Percentiles rank a stretch among this genome's conserved stretches.
Conservation (phyloP, 371 early-diverging fungal genomes). For the Synchytrium microbalum region DNA sequence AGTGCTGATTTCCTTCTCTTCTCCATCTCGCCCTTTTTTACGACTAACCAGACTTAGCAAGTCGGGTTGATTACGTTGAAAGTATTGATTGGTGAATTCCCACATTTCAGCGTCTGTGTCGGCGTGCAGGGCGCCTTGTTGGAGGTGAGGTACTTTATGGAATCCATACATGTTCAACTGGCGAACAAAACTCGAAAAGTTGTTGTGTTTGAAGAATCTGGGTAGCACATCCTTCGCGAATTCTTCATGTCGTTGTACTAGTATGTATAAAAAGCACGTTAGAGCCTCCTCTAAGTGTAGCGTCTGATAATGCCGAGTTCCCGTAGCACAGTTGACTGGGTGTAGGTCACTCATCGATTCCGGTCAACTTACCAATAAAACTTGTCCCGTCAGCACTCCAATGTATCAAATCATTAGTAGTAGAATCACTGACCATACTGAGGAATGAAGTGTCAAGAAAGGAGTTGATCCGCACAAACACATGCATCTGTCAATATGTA, state of each 20-base stretch:
- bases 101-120: slow-evolving; percentile 48
- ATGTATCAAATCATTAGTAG: slow-evolving; percentile 48
- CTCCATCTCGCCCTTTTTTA: slow-evolving; percentile 20
- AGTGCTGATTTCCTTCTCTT: slow-evolving; percentile 47
- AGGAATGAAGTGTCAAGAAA: slow-evolving; percentile 3
- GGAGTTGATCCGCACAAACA: neutral
- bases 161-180: slow-evolving; percentile 73
- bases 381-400: slow-evolving; percentile 75
- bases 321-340: no score
- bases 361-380: slow-evolving; percentile 74
- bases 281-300: no score
- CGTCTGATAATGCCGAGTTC: no score
- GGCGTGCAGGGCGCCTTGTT: slow-evolving; percentile 6
- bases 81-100: slow-evolving; percentile 42
- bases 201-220: slow-evolving; percentile 76
- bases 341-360: no score
- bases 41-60: slow-evolving; percentile 36
- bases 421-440: slow-evolving; percentile 57
- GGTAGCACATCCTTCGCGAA: slow-evolving; percentile 10
- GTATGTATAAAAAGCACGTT: no score
- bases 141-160: slow-evolving; percentile 8
- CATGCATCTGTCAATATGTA: neutral
- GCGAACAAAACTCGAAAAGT: slow-evolving; percentile 89
- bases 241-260: slow-evolving; percentile 29
- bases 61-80: slow-evolving; percentile 38